Evolutionary conservation across 78 protist species (phyloP), one percentile per base, ranked within the genome.

Genomic region (Emiliania huxleyi): DNA sequence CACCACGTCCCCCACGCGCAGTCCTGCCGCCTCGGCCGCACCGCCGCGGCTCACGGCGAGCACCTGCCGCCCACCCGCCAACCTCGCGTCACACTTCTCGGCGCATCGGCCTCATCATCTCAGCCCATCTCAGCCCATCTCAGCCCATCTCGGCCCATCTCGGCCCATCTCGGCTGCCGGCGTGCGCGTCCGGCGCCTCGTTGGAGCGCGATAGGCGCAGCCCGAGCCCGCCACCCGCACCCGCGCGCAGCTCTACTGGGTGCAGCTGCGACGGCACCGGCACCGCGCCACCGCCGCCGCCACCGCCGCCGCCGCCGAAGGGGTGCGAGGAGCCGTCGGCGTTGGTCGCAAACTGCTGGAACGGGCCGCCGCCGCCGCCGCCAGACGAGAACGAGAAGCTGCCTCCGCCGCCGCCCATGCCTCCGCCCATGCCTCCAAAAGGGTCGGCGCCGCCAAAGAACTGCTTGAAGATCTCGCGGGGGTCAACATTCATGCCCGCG

Each of bases 391-490:
- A 71, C 21, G 23, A 8, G 37, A 6, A 4, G n/a, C 33, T 2
- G 23, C 81, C 81, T 1, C 44, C 44, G 42, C n/a, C 21, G 18
- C 48, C 44, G 33, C 11, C 21, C 18, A 2, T 3, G 48, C 48
- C 44, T 45, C 44, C 23, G 19, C 15, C 18, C 33, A 2, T 22
- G 18, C 21, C 46, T 1, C 26, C 26, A 48, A 3, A 3, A 48
- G 18, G 26, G 0, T 77, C 85, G n/a, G n/a, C n/a, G 29, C 48
- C 46, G 33, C 48, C 85, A 33, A 77, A 77, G 85, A 77, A 77
- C 85, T 77, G 85, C 85, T 77, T 77, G 85, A 77, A 77, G 23
- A 77, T 77, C 46, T 77, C 85, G 19, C 44, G 15, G 46, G 85
- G 85, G 23, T 77, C 85, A 22, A 77, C 22, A 8, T 22, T 26